A percentile compares a stretch with the other conserved stretches of the same genome.
Evolutionary conservation across 768 basidiomycete species (phyloP).

Genomic region (Podaxis carcinomalis): DNA sequence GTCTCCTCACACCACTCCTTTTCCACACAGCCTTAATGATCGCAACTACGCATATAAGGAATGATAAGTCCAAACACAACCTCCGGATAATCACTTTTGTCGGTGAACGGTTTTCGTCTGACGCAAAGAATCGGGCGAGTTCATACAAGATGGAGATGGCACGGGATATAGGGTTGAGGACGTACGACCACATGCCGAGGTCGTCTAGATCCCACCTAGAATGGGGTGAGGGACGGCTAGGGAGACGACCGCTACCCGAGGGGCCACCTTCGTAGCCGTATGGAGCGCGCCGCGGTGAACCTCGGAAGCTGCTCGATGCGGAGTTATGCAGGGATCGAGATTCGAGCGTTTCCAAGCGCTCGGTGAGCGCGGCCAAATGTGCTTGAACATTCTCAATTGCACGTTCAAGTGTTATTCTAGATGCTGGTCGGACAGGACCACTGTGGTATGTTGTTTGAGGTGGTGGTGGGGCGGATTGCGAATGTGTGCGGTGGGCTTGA

Average conservation of each 20-base stretch:
- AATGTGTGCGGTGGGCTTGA: conserved; percentile 23
- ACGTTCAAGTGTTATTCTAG: conserved; percentile 58
- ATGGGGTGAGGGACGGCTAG: conserved; percentile 38
- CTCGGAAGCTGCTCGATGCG: conserved; percentile 31
- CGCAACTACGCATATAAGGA: conserved; percentile 62
- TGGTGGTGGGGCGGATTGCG: conserved; percentile 21
- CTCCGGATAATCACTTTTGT: conserved; percentile 65
- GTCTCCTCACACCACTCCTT: conserved; percentile 62
- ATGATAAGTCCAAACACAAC: conserved; percentile 74
- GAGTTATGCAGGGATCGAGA: conserved; percentile 39
- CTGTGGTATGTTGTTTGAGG: conserved; percentile 20
- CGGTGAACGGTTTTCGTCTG: conserved; percentile 59
- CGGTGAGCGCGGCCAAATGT: conserved; percentile 75
- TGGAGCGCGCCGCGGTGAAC: conserved; percentile 9
- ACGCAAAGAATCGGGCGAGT: conserved; percentile 54
- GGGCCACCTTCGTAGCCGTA: neutral
- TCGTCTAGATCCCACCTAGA: conserved; percentile 71
- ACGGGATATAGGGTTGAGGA: conserved; percentile 61
- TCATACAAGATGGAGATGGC: conserved; percentile 44
- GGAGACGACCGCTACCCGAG: neutral
- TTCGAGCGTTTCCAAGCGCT: conserved; percentile 75
- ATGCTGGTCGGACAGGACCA: conserved; percentile 39
- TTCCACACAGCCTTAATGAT: conserved; percentile 58
- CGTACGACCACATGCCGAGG: conserved; percentile 77
- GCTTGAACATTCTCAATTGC: conserved; percentile 79